A percentile compares a stretch with the other conserved stretches of the same genome.
phyloP scores from a whole-genome alignment of 225 moss, liverwort and hornwort species.

The Sphagnum contortum region DNA sequence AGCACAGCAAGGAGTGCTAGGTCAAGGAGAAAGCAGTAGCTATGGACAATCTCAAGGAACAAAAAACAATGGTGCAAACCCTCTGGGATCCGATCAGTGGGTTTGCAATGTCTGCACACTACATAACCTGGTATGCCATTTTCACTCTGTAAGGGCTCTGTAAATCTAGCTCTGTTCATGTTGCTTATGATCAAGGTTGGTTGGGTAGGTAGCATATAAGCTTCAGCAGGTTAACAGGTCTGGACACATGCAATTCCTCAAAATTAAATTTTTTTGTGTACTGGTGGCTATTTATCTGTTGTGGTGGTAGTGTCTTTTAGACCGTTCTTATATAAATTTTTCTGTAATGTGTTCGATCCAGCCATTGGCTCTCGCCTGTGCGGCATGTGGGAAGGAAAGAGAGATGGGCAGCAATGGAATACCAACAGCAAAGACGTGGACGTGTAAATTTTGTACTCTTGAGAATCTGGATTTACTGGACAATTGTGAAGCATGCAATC shows the following conservation, averaged over 20 bases:
- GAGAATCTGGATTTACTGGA: constrained; percentile 54
- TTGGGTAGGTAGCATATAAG: too few relatives aligned
- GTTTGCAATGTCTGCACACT: constrained; percentile 73
- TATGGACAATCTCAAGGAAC: constrained; percentile 2
- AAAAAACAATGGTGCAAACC: neutral
- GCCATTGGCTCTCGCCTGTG: constrained; percentile 52
- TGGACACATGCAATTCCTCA: too few relatives aligned
- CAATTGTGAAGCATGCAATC: constrained; percentile 82
- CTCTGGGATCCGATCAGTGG: constrained; percentile 33
- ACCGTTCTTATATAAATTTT: too few relatives aligned
- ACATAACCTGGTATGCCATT: constrained; percentile 42
- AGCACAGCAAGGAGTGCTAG: constrained; percentile 34
- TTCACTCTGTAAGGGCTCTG: neutral
- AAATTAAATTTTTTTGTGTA: too few relatives aligned
- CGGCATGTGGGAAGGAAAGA: constrained; percentile 51
- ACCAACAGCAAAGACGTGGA: constrained; percentile 38
- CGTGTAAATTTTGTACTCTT: constrained; percentile 89
- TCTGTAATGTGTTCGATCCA: constrained; percentile 12
- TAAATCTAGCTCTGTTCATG: too few relatives aligned
- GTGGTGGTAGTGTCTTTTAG: too few relatives aligned
- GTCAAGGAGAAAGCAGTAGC: constrained; percentile 10
- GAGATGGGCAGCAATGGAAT: constrained; percentile 9
- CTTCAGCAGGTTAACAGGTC: too few relatives aligned
- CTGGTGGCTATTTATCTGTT: too few relatives aligned
- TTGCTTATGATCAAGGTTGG: too few relatives aligned